Conservation (phyloP, 352 stramenopile genomes). For the Pythium brachiatum region DNA sequence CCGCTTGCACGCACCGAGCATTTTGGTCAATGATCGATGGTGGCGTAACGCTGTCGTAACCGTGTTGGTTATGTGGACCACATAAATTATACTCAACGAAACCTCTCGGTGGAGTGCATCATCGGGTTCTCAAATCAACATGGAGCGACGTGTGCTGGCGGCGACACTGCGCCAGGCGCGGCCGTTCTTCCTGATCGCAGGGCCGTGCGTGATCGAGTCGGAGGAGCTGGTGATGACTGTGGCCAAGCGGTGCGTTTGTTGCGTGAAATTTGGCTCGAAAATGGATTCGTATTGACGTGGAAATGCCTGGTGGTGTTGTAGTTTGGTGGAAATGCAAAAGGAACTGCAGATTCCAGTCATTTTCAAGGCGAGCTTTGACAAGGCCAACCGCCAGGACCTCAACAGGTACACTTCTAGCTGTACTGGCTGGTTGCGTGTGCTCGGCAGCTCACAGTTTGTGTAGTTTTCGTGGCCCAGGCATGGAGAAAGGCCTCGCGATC, state of each 20-base stretch:
- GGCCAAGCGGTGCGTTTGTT: conserved; percentile 43
- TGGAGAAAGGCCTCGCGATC: conserved; percentile 68
- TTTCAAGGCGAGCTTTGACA: conserved; percentile 91
- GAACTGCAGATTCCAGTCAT: conserved; percentile 71
- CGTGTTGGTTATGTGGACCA: conserved; percentile 10
- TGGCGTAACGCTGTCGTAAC: conserved; percentile 3
- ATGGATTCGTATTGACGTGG: background rate
- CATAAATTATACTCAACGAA: conserved; percentile 13
- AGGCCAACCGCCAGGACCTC: conserved; percentile 84
- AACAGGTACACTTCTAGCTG: conserved; percentile 25
- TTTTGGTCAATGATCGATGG: background rate
- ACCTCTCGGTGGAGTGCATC: background rate
- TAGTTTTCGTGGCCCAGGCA: conserved; percentile 75
- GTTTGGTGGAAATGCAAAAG: conserved; percentile 49
- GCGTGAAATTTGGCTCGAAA: background rate
- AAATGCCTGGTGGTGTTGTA: too few relatives aligned
- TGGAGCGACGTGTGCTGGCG: conserved; percentile 52
- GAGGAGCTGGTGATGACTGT: conserved; percentile 66
- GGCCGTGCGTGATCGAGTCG: conserved; percentile 80
- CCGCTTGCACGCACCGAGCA: conserved; percentile 21
- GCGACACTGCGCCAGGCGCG: conserved; percentile 48
- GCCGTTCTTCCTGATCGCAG: conserved; percentile 86
- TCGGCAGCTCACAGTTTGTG: background rate
- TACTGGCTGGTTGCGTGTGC: background rate
- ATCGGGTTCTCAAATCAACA: conserved; percentile 2